Percentiles rank a stretch among this genome's conserved stretches.
phyloP scores from a whole-genome alignment of 352 stramenopile species.

The Pythium angustatum region DNA sequence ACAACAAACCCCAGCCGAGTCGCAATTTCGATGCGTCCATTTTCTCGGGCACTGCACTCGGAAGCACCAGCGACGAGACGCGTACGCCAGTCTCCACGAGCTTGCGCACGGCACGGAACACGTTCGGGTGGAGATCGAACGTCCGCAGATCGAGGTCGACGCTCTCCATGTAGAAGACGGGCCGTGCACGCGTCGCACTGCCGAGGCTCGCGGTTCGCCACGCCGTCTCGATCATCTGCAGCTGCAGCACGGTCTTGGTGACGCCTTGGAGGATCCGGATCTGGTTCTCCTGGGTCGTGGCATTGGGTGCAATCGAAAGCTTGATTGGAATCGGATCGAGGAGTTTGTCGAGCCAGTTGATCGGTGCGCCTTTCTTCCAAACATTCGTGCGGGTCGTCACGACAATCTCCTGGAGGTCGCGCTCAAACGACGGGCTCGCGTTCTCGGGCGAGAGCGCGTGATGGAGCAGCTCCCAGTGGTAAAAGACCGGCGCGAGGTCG shows the following conservation, averaged over 20 bases:
- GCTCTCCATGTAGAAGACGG: constrained; percentile 4
- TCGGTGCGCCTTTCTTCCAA: constrained; percentile 1
- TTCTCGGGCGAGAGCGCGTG: constrained; percentile 1
- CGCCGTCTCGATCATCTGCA: constrained; percentile 11
- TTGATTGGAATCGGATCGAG: constrained; percentile 11
- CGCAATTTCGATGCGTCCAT: neutral
- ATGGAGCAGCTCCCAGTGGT: constrained; percentile 9
- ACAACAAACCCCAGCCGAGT: constrained; percentile 3
- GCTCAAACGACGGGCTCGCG: constrained; percentile 1
- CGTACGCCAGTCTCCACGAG: constrained; percentile 2
- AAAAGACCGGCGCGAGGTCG: constrained; percentile 1
- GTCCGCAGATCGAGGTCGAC: neutral
- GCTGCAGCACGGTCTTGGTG: constrained; percentile 8
- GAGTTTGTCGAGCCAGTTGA: constrained; percentile 4
- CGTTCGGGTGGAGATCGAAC: neutral
- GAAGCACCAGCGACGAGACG: neutral
- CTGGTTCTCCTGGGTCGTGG: neutral
- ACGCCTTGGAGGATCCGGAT: constrained; percentile 4
- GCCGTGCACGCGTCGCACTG: neutral
- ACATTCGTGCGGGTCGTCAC: neutral
- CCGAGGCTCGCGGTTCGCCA: neutral
- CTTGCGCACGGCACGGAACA: neutral
- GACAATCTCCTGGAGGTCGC: neutral
- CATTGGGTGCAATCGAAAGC: neutral
- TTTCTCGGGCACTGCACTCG: neutral